phyloP scores from a whole-genome alignment of 805 yeast genomes.

The Kodamaea nitidulidarum region DNA sequence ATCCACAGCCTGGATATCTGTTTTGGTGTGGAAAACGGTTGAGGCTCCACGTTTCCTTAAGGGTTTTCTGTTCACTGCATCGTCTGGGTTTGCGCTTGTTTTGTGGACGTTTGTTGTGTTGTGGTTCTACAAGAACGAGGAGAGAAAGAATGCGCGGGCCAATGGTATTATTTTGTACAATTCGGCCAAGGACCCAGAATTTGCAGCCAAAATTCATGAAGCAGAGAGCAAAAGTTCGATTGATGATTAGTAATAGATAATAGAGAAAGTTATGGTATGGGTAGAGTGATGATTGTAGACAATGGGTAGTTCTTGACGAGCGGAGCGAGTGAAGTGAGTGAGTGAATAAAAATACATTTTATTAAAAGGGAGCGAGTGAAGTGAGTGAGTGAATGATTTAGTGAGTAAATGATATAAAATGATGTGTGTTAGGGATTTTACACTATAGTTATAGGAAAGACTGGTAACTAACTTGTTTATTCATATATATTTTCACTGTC shows the following conservation, averaged over 20 bases:
- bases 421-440: no score
- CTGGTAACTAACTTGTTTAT: no score
- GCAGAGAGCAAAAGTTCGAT: slow-evolving; percentile 1
- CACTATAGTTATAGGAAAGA: no score
- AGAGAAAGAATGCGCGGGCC: slow-evolving; percentile 27
- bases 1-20: slow-evolving; percentile 50
- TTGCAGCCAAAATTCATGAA: slow-evolving; percentile 7
- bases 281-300: no score
- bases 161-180: slow-evolving; percentile 32
- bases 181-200: slow-evolving; percentile 19
- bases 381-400: no score
- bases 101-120: slow-evolving; percentile 50
- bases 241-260: slow-evolving; percentile 1
- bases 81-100: slow-evolving; percentile 42
- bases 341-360: no score
- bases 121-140: slow-evolving; percentile 40
- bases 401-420: no score
- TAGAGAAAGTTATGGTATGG: no score
- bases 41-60: slow-evolving; percentile 54
- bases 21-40: slow-evolving; percentile 51
- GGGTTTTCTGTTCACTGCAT: slow-evolving; percentile 51
- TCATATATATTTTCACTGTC: no score
- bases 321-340: no score
- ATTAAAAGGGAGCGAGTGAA: no score
- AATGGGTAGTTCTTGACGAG: no score